A percentile compares a stretch with the other conserved stretches of the same genome.
These are phyloP conservation scores for Colletotrichum costaricense DNA, from an alignment of 2,329 filamentous ascomycete species.

Conservation along the genomic window DNA sequence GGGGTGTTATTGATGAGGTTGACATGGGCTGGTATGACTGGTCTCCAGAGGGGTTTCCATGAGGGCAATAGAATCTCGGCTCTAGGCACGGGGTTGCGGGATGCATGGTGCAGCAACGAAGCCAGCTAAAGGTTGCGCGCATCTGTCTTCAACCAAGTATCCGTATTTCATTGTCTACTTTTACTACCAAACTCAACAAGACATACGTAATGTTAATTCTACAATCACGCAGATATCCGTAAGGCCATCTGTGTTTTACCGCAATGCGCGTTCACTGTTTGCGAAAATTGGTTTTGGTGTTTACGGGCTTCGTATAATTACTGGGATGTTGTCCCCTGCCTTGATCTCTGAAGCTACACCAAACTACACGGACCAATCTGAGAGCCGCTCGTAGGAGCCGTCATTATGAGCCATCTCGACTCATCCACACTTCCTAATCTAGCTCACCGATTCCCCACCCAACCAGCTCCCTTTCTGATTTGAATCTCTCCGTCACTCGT, in stretches of 20 bases:
- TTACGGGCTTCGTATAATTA: too few species aligned
- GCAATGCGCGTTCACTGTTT: neutral
- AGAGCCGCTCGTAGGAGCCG: neutral
- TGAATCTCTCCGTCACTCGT: neutral
- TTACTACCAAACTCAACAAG: neutral
- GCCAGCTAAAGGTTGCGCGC: too few species aligned
- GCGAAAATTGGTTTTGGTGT: too few species aligned
- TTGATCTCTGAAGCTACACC: neutral
- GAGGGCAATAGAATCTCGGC: too few species aligned
- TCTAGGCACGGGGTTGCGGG: neutral
- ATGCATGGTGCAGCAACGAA: neutral
- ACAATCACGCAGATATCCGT: neutral
- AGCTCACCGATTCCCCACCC: neutral
- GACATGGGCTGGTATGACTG: conserved; percentile 41
- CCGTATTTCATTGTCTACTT: neutral
- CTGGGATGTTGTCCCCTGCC: too few species aligned
- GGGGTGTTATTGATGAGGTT: conserved; percentile 38
- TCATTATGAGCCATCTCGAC: conserved; percentile 23
- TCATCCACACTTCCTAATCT: neutral
- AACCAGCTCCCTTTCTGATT: neutral
- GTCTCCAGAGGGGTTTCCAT: conserved; percentile 28
- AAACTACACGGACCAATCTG: neutral
- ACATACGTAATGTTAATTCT: neutral
- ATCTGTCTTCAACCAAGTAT: neutral
- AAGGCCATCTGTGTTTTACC: neutral